Percentiles rank a stretch among this genome's conserved stretches.
Evolutionary conservation across 1,284 basidiomycete species (phyloP).

Genomic region (Leccinum pachyderme): DNA sequence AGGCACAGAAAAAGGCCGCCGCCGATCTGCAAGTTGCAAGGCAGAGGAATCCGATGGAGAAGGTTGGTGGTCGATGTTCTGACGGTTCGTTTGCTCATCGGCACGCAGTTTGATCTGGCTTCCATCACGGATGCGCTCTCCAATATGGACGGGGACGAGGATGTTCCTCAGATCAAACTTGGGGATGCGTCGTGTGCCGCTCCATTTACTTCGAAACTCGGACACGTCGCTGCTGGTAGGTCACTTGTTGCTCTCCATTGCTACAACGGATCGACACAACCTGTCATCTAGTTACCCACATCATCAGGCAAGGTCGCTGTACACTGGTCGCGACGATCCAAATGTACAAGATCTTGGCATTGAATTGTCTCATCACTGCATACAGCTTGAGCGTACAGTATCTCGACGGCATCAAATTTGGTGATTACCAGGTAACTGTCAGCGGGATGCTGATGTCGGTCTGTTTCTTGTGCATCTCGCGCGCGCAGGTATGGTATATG

Average conservation of each 20-base stretch:
- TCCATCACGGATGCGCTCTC: constrained; percentile 88
- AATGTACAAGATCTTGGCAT: constrained; percentile 97
- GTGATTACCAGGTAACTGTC: constrained; percentile 92
- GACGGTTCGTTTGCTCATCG: constrained; percentile 2
- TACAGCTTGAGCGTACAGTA: constrained; percentile 96
- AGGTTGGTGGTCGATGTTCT: constrained; percentile 47
- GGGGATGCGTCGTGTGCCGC: constrained; percentile 96
- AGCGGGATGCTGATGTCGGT: constrained; percentile 96
- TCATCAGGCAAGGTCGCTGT: constrained; percentile 95
- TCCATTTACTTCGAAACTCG: constrained; percentile 94
- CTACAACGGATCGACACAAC: constrained; percentile 8
- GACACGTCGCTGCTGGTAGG: constrained; percentile 89
- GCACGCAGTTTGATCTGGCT: constrained; percentile 76
- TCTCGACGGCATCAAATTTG: constrained; percentile 96
- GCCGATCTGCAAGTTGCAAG: constrained; percentile 62
- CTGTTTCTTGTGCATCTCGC: constrained; percentile 94
- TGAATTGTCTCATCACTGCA: constrained; percentile 95
- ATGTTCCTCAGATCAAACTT: constrained; percentile 94
- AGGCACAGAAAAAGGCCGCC: constrained; percentile 79
- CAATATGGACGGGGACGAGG: constrained; percentile 89
- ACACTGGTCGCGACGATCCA: constrained; percentile 96
- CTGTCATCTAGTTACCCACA: constrained; percentile 72
- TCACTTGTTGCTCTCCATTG: constrained; percentile 12
- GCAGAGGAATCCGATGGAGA: constrained; percentile 86
- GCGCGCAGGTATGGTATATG: constrained; percentile 74